Evolutionary conservation across 164 flowering plant species (phyloP).

Genomic region (Kingdonia uniflora): DNA sequence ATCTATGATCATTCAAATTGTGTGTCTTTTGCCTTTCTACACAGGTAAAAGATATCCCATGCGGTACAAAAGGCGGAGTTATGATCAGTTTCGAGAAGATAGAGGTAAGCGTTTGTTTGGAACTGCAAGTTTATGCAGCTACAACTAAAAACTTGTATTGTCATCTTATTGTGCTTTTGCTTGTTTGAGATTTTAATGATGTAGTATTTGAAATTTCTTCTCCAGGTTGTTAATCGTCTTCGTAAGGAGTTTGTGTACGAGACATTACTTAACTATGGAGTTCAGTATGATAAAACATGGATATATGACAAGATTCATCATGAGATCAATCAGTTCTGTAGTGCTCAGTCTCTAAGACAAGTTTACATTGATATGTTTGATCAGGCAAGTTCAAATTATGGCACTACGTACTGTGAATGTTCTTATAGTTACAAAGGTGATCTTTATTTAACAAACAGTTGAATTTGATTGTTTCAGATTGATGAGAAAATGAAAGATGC

Average conservation of each 20-base stretch:
- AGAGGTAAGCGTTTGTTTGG: slow-evolving; percentile 35
- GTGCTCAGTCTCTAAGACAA: slow-evolving; percentile 83
- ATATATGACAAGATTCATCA: slow-evolving; percentile 98
- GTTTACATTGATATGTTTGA: slow-evolving; percentile 96
- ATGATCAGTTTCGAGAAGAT: slow-evolving; percentile 91
- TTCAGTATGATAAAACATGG: slow-evolving; percentile 93
- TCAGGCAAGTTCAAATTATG: slow-evolving; percentile 37
- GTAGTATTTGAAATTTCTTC: slow-evolving; percentile 4
- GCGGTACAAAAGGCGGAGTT: slow-evolving; percentile 99
- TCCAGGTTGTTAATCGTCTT: slow-evolving; percentile 91
- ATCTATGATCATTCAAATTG: no score
- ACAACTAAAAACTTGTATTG: no score
- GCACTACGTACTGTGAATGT: no score
- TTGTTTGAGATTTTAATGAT: neutral
- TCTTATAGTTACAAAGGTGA: neutral
- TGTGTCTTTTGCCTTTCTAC: slow-evolving; percentile 1
- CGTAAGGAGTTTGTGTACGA: slow-evolving; percentile 75
- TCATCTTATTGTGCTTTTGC: neutral
- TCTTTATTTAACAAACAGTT: neutral
- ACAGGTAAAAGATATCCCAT: slow-evolving; percentile 91
- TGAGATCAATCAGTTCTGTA: slow-evolving; percentile 97
- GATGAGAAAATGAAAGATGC: slow-evolving; percentile 97
- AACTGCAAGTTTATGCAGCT: no score
- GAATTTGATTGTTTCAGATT: slow-evolving; percentile 41
- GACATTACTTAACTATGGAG: slow-evolving; percentile 83